Conservation (phyloP, 495 filamentous ascomycete genomes). For the Hypomontagnella submonticulosa region DNA sequence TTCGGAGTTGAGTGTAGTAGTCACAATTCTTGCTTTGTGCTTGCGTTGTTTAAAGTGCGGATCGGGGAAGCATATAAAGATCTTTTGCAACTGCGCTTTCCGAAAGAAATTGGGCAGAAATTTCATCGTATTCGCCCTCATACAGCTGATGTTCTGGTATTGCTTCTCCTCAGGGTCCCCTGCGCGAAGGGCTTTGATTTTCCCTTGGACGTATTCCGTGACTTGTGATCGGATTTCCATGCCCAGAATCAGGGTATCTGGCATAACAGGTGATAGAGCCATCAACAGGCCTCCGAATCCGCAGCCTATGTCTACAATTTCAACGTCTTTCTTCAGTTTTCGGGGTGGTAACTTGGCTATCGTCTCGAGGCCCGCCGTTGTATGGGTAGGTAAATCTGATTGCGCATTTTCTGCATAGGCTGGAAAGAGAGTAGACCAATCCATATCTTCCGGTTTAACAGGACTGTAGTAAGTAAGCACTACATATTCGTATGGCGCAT, state of each 20-base stretch:
- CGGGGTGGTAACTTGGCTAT: conserved; percentile 40
- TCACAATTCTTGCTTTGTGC: conserved; percentile 95
- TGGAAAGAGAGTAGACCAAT: conserved; percentile 90
- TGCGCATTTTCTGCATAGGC: conserved; percentile 59
- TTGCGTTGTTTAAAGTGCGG: conserved; percentile 98
- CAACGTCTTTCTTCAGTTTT: conserved; percentile 73
- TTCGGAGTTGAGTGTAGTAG: conserved; percentile 85
- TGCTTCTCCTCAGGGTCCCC: conserved; percentile 67
- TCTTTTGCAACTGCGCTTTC: conserved; percentile 78
- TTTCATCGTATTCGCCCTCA: conserved; percentile 97
- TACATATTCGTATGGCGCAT: not conserved
- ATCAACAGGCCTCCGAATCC: conserved; percentile 93
- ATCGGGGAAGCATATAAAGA: conserved; percentile 98
- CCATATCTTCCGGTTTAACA: conserved; percentile 82
- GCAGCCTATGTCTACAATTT: conserved; percentile 97
- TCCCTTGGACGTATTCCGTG: conserved; percentile 85
- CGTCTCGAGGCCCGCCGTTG: conserved; percentile 22
- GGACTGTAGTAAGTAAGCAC: conserved; percentile 66
- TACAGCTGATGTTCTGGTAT: conserved; percentile 87
- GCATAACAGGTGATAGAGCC: conserved; percentile 82
- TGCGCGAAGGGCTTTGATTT: conserved; percentile 80
- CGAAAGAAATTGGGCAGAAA: conserved; percentile 96
- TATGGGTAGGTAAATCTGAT: conserved; percentile 15
- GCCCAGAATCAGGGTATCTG: conserved; percentile 84
- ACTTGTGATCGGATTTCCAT: conserved; percentile 94